Evolutionary conservation across 1,139 yeast species (phyloP), one percentile per base, ranked within the genome.

Genomic region (Debaryomyces coudertii): DNA sequence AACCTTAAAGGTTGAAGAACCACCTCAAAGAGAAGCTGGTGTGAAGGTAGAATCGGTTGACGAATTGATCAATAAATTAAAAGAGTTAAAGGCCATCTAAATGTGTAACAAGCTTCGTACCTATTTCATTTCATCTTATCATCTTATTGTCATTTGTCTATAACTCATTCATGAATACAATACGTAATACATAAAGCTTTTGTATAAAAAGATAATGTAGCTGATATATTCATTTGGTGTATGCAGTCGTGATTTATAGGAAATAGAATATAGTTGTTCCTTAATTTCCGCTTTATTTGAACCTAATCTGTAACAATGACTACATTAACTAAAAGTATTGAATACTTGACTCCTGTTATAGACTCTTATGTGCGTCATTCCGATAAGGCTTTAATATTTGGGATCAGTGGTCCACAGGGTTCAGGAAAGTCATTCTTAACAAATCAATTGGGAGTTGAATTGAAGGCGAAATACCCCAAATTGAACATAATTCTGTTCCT

Each of bases 351-450:
- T 2, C 50, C 54, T 2, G 38, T 53, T 8, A 58, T 71, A 28
- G 52, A 52, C 3, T 25, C 38, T 5, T 53, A 60, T 52, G 52
- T 57, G 40, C 59, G 36, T 36, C 47, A 5, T 35, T 37, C 18
- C 7, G 33, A 29, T 6, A 56, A 51, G 33, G 89, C 93, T 1
- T 57, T 85, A 27, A 68, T 89, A 4, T 60, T 90, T 2, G 93
- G 93, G 0, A 63, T 90, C 2, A 82, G 87, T 42, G 98, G 97
- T 0, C 95, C 96, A 0, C 98, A 92, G 61, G 98, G 98, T 0
- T 85, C 95, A 1, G 98, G 98, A 0, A 92, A 92, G 63, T 81
- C 96, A 2, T 87, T 81, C 45, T 71, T 86, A 11, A 79, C 92
- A 0, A 61, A 65, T 1, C 65, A 72, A 28, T 65, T 87, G 5